A percentile compares a stretch with the other conserved stretches of the same genome.
Conservation (phyloP, 2,329 filamentous ascomycete species). For the Aotearoamyces nothofagi region DNA sequence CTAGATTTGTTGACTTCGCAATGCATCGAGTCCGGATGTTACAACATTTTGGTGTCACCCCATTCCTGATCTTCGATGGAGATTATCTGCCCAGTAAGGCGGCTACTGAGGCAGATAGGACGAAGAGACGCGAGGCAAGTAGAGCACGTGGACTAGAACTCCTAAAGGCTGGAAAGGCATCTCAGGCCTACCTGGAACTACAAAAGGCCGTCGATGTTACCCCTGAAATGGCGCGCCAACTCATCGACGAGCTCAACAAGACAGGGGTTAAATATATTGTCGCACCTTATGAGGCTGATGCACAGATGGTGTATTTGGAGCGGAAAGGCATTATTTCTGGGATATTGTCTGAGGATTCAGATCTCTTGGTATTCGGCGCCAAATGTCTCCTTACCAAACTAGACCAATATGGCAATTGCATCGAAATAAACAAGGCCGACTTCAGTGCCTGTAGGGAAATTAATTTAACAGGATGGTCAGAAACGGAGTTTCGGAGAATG, state of each 20-base stretch:
- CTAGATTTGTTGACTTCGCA: constrained; percentile 75
- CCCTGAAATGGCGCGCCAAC: constrained; percentile 79
- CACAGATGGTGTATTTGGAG: constrained; percentile 92
- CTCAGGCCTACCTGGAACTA: constrained; percentile 71
- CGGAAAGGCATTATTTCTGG: constrained; percentile 69
- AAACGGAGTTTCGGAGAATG: constrained; percentile 85
- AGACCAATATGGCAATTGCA: constrained; percentile 82
- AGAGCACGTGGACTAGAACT: constrained; percentile 64
- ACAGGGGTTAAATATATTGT: constrained; percentile 74
- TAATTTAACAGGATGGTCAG: constrained; percentile 81
- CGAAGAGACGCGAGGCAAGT: constrained; percentile 62
- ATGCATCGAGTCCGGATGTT: constrained; percentile 90
- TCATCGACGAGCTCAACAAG: constrained; percentile 85
- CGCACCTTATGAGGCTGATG: constrained; percentile 92
- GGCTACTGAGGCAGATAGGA: constrained; percentile 64
- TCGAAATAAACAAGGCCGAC: constrained; percentile 80
- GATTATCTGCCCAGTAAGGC: constrained; percentile 91
- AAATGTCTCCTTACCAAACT: constrained; percentile 85
- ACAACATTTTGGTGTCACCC: constrained; percentile 82
- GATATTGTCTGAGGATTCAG: constrained; percentile 92
- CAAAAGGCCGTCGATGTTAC: constrained; percentile 95
- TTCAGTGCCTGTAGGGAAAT: constrained; percentile 83
- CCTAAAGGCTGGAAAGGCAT: constrained; percentile 63
- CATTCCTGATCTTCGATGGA: constrained; percentile 91
- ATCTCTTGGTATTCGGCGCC: constrained; percentile 87